These are phyloP conservation scores for Pleoardoris graminearum DNA, from an alignment of 2,329 filamentous ascomycete genomes.

Conservation along the genomic window DNA sequence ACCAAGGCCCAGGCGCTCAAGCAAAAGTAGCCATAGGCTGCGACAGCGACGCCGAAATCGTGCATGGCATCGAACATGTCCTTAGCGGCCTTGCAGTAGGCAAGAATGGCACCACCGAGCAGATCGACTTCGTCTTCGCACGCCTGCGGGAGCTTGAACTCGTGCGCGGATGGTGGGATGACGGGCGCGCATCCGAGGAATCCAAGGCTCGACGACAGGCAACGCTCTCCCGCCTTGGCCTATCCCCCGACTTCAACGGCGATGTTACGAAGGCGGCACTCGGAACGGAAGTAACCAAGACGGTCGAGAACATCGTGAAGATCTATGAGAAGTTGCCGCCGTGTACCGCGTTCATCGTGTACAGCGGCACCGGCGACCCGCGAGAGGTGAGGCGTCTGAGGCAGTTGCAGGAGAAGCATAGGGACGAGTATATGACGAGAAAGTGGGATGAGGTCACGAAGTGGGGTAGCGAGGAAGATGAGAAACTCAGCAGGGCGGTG, in stretches of 20 bases:
- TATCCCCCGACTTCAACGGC: constrained; percentile 20
- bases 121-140: constrained; percentile 66
- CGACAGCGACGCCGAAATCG: constrained; percentile 60
- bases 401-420: constrained; percentile 58
- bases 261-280: constrained; percentile 41
- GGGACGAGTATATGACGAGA: constrained; percentile 60
- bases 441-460: constrained; percentile 68
- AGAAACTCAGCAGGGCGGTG: constrained; percentile 60
- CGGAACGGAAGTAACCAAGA: constrained; percentile 52
- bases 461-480: constrained; percentile 68
- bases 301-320: constrained; percentile 54
- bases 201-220: constrained; percentile 34
- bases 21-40: constrained; percentile 62
- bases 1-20: constrained; percentile 61
- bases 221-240: constrained; percentile 31
- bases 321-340: constrained; percentile 61
- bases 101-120: constrained; percentile 52
- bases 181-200: constrained; percentile 48
- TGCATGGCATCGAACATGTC: constrained; percentile 58
- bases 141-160: constrained; percentile 65
- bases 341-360: constrained; percentile 65
- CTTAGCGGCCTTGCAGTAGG: constrained; percentile 52
- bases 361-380: constrained; percentile 66
- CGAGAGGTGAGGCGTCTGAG: constrained; percentile 60
- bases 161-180: constrained; percentile 63